Evolutionary conservation across 768 basidiomycete species (phyloP).

Genomic region (Hirschioporus abietinus): DNA sequence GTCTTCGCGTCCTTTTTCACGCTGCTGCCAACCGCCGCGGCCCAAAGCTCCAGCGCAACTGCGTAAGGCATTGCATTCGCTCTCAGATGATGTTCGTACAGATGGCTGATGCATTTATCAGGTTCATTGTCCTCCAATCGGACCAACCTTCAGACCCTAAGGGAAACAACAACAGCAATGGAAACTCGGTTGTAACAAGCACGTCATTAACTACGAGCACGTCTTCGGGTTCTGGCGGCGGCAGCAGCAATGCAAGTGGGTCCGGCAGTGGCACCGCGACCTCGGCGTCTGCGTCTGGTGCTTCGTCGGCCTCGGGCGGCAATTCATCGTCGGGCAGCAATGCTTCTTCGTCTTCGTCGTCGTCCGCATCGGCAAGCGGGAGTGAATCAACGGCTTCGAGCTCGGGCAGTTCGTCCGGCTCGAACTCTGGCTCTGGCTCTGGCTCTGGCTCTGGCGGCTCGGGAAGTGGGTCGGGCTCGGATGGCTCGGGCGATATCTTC

Average conservation of each 20-base stretch:
- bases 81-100: neutral
- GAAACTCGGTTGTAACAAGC: neutral
- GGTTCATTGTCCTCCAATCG: neutral
- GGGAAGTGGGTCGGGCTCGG: neutral
- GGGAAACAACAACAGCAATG: neutral
- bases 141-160: neutral
- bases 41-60: neutral
- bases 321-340: neutral
- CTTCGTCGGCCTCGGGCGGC: neutral
- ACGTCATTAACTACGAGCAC: neutral
- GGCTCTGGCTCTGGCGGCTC: neutral
- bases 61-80: neutral
- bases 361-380: neutral
- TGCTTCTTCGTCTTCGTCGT: neutral
- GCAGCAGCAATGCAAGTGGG: neutral
- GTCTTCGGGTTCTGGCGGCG: neutral
- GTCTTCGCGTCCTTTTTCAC: neutral
- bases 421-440: neutral
- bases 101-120: neutral
- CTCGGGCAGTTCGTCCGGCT: neutral
- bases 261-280: neutral
- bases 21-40: neutral
- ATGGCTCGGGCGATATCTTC: neutral
- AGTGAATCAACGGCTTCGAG: neutral
- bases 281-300: neutral